A percentile compares a stretch with the other conserved stretches of the same genome.
phyloP scores from a whole-genome alignment of 148 eudicot genomes.

The Gaultheria prostrata region DNA sequence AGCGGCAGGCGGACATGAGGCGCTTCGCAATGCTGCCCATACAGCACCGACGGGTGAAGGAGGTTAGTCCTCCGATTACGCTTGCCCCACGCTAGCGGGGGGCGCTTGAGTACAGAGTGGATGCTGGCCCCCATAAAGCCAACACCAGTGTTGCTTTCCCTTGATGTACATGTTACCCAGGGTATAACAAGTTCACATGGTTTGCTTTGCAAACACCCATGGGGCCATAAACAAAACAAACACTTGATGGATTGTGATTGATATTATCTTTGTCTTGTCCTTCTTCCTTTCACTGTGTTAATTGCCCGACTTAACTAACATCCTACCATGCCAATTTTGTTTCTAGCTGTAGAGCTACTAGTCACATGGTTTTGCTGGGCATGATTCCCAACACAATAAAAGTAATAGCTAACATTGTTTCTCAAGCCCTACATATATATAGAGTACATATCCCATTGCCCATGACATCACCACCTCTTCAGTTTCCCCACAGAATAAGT shows the following conservation, averaged over 20 bases:
- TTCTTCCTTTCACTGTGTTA: not conserved
- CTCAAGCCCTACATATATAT: not conserved
- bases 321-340: not conserved
- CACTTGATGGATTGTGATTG: not conserved
- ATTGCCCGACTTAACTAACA: not conserved
- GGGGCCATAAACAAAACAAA: not conserved
- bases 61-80: too few species aligned
- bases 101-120: too few species aligned
- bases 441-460: not conserved
- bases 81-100: too few species aligned
- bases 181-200: not conserved
- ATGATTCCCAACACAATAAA: not conserved
- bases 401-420: not conserved
- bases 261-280: not conserved
- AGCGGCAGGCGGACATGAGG: too few species aligned
- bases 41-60: too few species aligned
- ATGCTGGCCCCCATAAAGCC: too few species aligned
- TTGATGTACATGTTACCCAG: not conserved
- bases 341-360: not conserved
- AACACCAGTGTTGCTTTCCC: not conserved
- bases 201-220: not conserved
- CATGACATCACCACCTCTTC: slow-evolving; percentile 1
- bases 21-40: too few species aligned
- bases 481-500: slow-evolving; percentile 26
- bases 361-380: slow-evolving; percentile 6